Evolutionary conservation across 2,329 filamentous ascomycete species (phyloP).

Genomic region (Diplodia intermedia): DNA sequence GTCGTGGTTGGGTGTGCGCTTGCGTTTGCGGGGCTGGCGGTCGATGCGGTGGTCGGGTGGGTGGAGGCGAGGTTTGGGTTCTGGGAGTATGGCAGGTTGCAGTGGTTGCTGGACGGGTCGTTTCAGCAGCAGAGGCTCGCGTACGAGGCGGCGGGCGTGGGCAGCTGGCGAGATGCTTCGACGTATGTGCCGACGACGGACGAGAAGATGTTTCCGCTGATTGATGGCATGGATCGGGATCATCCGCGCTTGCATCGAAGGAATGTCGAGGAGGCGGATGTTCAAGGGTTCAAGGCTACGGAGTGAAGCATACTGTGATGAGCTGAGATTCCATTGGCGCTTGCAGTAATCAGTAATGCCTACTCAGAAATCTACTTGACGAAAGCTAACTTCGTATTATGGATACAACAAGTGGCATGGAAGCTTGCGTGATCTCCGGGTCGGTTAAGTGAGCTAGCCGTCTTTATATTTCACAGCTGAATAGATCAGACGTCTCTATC

Average conservation of each 20-base stretch:
- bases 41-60: not conserved
- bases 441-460: no score
- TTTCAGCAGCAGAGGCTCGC: conserved; percentile 10
- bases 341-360: no score
- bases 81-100: conserved; percentile 1
- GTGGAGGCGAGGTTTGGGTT: not conserved
- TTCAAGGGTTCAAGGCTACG: not conserved
- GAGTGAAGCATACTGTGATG: not conserved
- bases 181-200: conserved; percentile 8
- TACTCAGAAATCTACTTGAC: no score
- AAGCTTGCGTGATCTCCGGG: no score
- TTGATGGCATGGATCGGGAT: not conserved
- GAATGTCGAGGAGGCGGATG: not conserved
- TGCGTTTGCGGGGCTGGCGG: not conserved
- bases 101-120: conserved; percentile 5
- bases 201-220: conserved; percentile 1
- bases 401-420: no score
- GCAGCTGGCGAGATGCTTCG: not conserved
- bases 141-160: conserved; percentile 6
- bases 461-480: no score
- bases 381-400: no score
- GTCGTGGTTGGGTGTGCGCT: not conserved
- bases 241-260: conserved; percentile 1
- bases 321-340: not conserved
- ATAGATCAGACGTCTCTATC: no score